Evolutionary conservation across 1,139 yeast species (phyloP).

Genomic region (Yamadazyma diddensiae): DNA sequence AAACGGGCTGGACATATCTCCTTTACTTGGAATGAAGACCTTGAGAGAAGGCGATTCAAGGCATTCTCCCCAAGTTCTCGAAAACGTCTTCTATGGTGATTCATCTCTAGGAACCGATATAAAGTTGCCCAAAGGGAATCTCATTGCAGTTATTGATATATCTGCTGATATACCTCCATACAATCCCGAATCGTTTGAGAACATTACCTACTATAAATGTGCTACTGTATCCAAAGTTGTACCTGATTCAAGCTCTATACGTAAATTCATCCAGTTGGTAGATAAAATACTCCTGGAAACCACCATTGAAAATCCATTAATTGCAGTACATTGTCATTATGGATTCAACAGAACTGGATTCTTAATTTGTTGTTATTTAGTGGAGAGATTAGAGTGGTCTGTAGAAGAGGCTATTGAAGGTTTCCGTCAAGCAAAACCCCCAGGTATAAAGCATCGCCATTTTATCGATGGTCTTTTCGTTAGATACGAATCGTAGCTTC

Average conservation of each 20-base stretch:
- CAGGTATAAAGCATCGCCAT: slow-evolving; percentile 79
- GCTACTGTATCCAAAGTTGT: slow-evolving; percentile 79
- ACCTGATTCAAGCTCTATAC: slow-evolving; percentile 61
- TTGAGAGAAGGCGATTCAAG: slow-evolving; percentile 59
- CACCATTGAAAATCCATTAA: slow-evolving; percentile 28
- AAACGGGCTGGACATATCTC: slow-evolving; percentile 35
- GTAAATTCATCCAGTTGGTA: slow-evolving; percentile 53
- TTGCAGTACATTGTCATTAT: slow-evolving; percentile 78
- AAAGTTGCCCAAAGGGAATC: slow-evolving; percentile 25
- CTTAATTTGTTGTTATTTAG: slow-evolving; percentile 65
- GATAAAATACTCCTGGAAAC: slow-evolving; percentile 41
- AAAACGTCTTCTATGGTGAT: slow-evolving; percentile 36
- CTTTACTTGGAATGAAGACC: slow-evolving; percentile 72
- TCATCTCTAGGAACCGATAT: slow-evolving; percentile 2
- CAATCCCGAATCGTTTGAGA: slow-evolving; percentile 54
- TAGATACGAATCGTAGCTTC: slow-evolving; percentile 44
- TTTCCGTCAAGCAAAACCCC: slow-evolving; percentile 55
- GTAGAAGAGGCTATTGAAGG: slow-evolving; percentile 65
- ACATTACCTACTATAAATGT: slow-evolving; percentile 62
- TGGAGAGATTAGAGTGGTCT: slow-evolving; percentile 57
- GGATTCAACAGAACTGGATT: slow-evolving; percentile 82
- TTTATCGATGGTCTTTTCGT: slow-evolving; percentile 72
- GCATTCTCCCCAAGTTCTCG: slow-evolving; percentile 61
- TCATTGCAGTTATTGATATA: slow-evolving; percentile 65
- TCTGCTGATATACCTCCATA: slow-evolving; percentile 78